Conservation (phyloP, 305 asterid genomes). For the Solanum chacoense region DNA sequence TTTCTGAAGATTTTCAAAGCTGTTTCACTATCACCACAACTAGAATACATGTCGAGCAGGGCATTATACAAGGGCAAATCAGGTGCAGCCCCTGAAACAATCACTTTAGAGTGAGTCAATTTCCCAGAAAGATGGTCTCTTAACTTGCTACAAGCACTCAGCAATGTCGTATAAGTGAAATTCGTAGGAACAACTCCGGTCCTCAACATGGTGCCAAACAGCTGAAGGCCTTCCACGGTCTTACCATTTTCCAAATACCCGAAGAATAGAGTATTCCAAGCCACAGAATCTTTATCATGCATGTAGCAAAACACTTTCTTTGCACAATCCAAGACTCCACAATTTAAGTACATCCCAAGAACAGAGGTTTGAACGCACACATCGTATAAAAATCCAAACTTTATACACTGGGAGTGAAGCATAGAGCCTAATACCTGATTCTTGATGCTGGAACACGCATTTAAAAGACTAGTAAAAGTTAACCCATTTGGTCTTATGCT, state of each 20-base stretch:
- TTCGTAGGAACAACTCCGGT: slow-evolving; percentile 32
- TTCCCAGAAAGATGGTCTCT: slow-evolving; percentile 36
- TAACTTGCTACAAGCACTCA: slow-evolving; percentile 62
- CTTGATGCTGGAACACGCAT: slow-evolving; percentile 43
- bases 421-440: slow-evolving; percentile 30
- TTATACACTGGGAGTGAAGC: slow-evolving; percentile 44
- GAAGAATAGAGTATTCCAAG: slow-evolving; percentile 63
- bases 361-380: slow-evolving; percentile 53
- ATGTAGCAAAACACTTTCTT: slow-evolving; percentile 30
- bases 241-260: slow-evolving; percentile 48
- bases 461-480: slow-evolving; percentile 59
- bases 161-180: slow-evolving; percentile 60
- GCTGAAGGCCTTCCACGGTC: slow-evolving; percentile 29
- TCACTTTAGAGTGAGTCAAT: slow-evolving; percentile 45
- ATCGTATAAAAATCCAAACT: slow-evolving; percentile 38
- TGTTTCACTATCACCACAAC: slow-evolving; percentile 38
- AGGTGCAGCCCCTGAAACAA: slow-evolving; percentile 26
- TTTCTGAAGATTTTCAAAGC: slow-evolving; percentile 35
- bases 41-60: slow-evolving; percentile 70
- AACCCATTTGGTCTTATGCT: slow-evolving; percentile 34
- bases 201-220: slow-evolving; percentile 32
- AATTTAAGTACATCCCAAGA: slow-evolving; percentile 62
- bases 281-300: slow-evolving; percentile 41
- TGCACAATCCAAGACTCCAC: slow-evolving; percentile 36
- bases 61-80: slow-evolving; percentile 74